Base-by-base conservation (phyloP, 805 yeast species). In the Metschnikowia rubicola region DNA sequence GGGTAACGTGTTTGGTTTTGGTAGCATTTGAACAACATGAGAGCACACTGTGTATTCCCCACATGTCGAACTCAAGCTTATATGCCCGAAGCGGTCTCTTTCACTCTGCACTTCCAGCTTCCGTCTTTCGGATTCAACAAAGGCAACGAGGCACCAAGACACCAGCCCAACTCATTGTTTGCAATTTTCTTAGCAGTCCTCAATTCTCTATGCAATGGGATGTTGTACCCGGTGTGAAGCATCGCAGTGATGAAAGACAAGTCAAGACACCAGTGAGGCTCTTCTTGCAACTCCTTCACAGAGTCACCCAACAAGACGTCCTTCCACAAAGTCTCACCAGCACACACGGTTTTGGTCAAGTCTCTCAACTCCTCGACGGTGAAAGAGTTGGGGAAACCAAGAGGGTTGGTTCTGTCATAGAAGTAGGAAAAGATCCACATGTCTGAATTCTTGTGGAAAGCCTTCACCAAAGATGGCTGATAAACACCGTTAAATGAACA, bases 401-500 rank as follows among this genome's bases (percentile, higher is more conserved):
- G 75, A 40, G 98, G 97, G 63, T 78, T 83, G 32, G 97, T 87
- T 63, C 96, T 81, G 70, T 94, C 99, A 71, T 89, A 95, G 71
- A 94, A 94, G 75, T 82, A 94, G 10, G 98, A 92, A 71, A 95
- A 90, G 37, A 94, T 82, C 68, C 75, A 94, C 79, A 94, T 77
- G 61, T 94, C 98, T 35, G 83, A 78, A 30, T 80, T 66, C 46
- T 73, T 73, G 44, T 81, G 77, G 77, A 94, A 94, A 12, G 96
- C 83, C 52, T 77, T 80, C 38, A 81, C 81, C 59, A 94, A 74
- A 4, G 96, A 86, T 8, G 99, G 99, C 73, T 94, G 99, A 68
- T 95, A 96, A 42, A 90, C 86, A 62, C 99, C 99, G 63, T 92
- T 89, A 78, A 94, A 94, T 2, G 97, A 88, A 67, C 99, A 94